Evolutionary conservation across 306 rosid genomes (phyloP), one percentile per base, ranked within the genome.

Genomic region (Cajanus cajan): DNA sequence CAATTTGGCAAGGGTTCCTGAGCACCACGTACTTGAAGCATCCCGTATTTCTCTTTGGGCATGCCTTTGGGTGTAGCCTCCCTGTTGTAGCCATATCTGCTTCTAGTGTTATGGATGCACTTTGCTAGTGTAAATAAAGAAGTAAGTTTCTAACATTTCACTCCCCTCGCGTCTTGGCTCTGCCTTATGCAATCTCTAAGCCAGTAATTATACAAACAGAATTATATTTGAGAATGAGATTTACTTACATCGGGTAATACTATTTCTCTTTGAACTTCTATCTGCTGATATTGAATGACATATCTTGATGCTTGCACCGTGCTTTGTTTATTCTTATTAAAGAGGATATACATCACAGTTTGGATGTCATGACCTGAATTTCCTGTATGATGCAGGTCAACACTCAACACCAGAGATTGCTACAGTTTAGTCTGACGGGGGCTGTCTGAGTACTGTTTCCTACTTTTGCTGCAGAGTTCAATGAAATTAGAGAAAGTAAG

Each of bases 381-480:
- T 72, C 28, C 13, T 71, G 33, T 71, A 21, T 66, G 68, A 21
- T 82, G 78, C 86, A 91, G 90, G 89, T 86, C 67, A 81, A 82
- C 16, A 82, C 74, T 37, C n/a, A n/a, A n/a, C n/a, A n/a, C n/a
- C n/a, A n/a, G n/a, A 68, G 48, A 78, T 64, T 7, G 79, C 6
- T 84, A 40, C 87, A 90, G 59, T 66, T 92, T 31, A 93, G 94
- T 45, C 70, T 88, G 21, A 13, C 87, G 87, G 90, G 90, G n/a
- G n/a, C 0, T 87, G 94, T 77, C 59, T 90, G 80, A 92, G 97
- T 77, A 88, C 93, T 4, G 91, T 92, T 11, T 90, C 94, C n/a
- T 11, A 84, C 97, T 9, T 88, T 92, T 67, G 78, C 65, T 2
- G 77, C 76, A 50, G 63, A 71, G 36, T 71, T 71, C 22, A 52